Evolutionary conservation across 345 rosid species (phyloP).

Genomic region (Arabis alpina): DNA sequence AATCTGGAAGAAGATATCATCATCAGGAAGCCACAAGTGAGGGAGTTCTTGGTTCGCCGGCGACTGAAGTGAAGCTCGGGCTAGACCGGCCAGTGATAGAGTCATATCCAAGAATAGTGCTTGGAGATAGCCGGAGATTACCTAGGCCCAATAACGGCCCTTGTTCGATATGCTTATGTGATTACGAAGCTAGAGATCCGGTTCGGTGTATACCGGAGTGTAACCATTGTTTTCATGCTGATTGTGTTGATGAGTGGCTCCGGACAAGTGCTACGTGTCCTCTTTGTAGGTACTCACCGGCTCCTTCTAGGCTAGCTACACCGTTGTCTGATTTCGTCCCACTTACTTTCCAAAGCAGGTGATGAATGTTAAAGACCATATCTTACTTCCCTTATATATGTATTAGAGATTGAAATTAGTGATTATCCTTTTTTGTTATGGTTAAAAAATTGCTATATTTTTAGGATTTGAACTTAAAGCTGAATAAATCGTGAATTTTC

Average conservation of each 20-base stretch:
- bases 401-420: slow-evolving; percentile 12
- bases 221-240: slow-evolving; percentile 72
- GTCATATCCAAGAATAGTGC: slow-evolving; percentile 58
- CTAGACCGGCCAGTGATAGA: slow-evolving; percentile 50
- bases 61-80: slow-evolving; percentile 46
- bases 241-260: slow-evolving; percentile 78
- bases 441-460: not conserved
- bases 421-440: not conserved
- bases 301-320: slow-evolving; percentile 50
- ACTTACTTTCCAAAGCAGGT: slow-evolving; percentile 54
- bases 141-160: slow-evolving; percentile 63
- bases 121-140: slow-evolving; percentile 66
- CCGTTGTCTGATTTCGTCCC: slow-evolving; percentile 69
- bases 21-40: slow-evolving; percentile 8
- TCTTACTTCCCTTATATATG: not conserved
- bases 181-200: slow-evolving; percentile 55
- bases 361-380: slow-evolving; percentile 47
- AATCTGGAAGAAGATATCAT: slow-evolving; percentile 33
- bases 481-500: slow-evolving; percentile 3
- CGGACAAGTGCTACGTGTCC: slow-evolving; percentile 73
- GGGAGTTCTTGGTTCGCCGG: slow-evolving; percentile 20
- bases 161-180: slow-evolving; percentile 71
- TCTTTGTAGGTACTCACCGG: slow-evolving; percentile 70
- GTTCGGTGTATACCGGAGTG: slow-evolving; percentile 70
- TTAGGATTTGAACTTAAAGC: not conserved